Evolutionary conservation across 495 filamentous ascomycete genomes (phyloP), one percentile per base, ranked within the genome.

Genomic region (Daldinia decipiens): DNA sequence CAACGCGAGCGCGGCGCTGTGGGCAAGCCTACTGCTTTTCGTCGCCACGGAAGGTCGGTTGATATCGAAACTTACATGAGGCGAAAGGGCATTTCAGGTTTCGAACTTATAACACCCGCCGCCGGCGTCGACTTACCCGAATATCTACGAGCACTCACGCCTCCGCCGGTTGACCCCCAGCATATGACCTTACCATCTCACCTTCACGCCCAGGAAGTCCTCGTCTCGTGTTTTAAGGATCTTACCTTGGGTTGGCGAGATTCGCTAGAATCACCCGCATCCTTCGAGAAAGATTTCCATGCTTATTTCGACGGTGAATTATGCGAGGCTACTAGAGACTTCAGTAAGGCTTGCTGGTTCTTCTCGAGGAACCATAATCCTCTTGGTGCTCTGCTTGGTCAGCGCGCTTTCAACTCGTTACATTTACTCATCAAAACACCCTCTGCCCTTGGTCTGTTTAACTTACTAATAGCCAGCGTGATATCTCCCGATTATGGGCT

Each of bases 51-150:
- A 17, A 73, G 70, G 29, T 62, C 65, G 15, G 70, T 78, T 7
- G 74, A 78, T 45, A 71, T 78, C 39, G 72, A 73, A 47, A 69
- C 71, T 11, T 78, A 78, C 50, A 67, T 78, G 60, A 74, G 59
- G 60, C 70, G 76, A 17, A 78, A 78, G 19, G 76, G 76, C 15
- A 60, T 78, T 31, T 71, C 74, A 12, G 73, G 62, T 52, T 55
- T 65, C 12, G 76, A 78, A 27, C 70, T 78, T 43, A 71, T 60
- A 3, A 61, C 67, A 51, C 67, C 74, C 26, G 62, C 58, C n/a
- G 52, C 61, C 13, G 58, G 68, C 13, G 71, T 52, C 47, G 63
- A 75, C 36, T 61, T 76, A 9, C 74, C 74, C 5, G 63, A 66
- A 0, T 74, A 77, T 53, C 61, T 78, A n/a, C 74, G 76, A 27